Evolutionary conservation across 208 protist species (phyloP).

Genomic region (Giardia duodenalis): DNA sequence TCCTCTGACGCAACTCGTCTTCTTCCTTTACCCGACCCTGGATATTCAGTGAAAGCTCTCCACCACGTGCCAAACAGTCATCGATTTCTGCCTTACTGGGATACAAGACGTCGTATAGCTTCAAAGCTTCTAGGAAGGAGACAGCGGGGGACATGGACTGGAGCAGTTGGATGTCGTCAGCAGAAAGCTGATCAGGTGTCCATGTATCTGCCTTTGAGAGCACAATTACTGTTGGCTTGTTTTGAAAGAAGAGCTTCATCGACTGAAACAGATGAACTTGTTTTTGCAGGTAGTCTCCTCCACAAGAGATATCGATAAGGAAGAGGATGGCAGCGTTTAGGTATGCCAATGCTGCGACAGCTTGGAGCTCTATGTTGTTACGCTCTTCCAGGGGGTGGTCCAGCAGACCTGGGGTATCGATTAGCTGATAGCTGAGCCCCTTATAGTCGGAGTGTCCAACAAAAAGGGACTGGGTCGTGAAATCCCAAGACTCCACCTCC

Average conservation of each 20-base stretch:
- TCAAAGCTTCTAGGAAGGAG: neutral
- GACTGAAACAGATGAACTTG: conserved; percentile 78
- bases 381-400: conserved; percentile 96
- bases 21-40: neutral
- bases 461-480: conserved; percentile 99
- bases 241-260: conserved; percentile 92
- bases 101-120: conserved; percentile 69
- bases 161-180: conserved; percentile 64
- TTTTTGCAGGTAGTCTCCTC: conserved; percentile 88
- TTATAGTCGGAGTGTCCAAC: conserved; percentile 97
- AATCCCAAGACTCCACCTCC: conserved; percentile 98
- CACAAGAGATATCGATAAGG: conserved; percentile 93
- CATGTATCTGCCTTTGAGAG: conserved; percentile 95
- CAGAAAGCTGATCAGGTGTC: conserved; percentile 63
- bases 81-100: conserved; percentile 71
- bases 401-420: conserved; percentile 98
- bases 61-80: conserved; percentile 40
- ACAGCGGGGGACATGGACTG: conserved; percentile 8
- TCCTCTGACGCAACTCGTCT: neutral
- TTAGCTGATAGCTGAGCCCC: conserved; percentile 82
- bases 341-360: conserved; percentile 87
- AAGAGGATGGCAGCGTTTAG: conserved; percentile 87
- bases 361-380: conserved; percentile 99
- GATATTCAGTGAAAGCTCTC: neutral
- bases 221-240: conserved; percentile 94